Evolutionary conservation across 192 early-diverging fungal species (phyloP).

Genomic region (Coemansia nantahalensis): DNA sequence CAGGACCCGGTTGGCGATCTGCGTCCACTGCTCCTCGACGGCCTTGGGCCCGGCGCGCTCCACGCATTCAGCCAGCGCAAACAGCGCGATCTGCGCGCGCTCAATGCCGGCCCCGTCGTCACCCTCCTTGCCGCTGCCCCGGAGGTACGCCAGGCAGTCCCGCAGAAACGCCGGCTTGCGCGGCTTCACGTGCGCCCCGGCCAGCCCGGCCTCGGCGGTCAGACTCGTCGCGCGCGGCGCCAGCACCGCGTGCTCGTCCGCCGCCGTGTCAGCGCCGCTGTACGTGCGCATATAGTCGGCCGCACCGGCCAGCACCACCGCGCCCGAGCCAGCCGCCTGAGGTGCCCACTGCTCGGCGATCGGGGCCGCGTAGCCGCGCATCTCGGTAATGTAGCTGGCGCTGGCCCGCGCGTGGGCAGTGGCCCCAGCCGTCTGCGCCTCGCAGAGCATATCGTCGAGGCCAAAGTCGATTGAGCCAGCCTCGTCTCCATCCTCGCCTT

Average conservation of each 20-base stretch:
- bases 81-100: slow-evolving; percentile 20
- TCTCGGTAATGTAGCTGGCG: slow-evolving; percentile 31
- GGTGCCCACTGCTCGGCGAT: slow-evolving; percentile 13
- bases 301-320: slow-evolving; percentile 6
- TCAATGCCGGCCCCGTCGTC: slow-evolving; percentile 3
- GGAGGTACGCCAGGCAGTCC: slow-evolving; percentile 39
- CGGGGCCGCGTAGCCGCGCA: slow-evolving; percentile 17
- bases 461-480: slow-evolving; percentile 33
- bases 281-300: slow-evolving; percentile 11
- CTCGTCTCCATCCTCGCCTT: background rate
- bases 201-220: slow-evolving; percentile 10
- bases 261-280: slow-evolving; percentile 1
- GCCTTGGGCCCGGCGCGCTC: slow-evolving; percentile 24
- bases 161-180: slow-evolving; percentile 39
- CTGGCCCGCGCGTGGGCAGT: slow-evolving; percentile 18
- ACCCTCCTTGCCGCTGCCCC: slow-evolving; percentile 1
- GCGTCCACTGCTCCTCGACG: slow-evolving; percentile 33
- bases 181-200: slow-evolving; percentile 33
- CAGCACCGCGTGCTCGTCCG: slow-evolving; percentile 2
- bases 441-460: slow-evolving; percentile 37
- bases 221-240: slow-evolving; percentile 33
- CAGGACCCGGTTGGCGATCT: slow-evolving; percentile 27
- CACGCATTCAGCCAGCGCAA: slow-evolving; percentile 29
- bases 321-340: too few species aligned
- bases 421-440: slow-evolving; percentile 10